Base-by-base conservation (phyloP, 345 rosid species). In the Brassica incana region DNA sequence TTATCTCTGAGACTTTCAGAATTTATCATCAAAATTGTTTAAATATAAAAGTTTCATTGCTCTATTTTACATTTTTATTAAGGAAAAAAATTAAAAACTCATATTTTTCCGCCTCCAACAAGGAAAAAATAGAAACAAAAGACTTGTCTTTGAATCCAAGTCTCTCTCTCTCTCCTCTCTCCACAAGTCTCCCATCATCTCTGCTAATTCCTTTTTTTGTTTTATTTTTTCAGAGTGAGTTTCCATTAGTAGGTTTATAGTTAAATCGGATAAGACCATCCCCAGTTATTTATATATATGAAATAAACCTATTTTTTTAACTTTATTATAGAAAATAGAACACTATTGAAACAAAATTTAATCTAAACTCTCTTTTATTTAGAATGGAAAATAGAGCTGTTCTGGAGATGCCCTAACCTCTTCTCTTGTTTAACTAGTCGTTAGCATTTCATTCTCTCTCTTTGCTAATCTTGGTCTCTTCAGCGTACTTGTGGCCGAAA, bases 61-160 rank as follows among this genome's bases (percentile, higher is more conserved):
- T 62, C 18, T 77, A 6, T 52, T 35, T 63, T 36, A 38, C 38
- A 67, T 32, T 3, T 66, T 23, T 18, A 8, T 18, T 4, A 15
- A 33, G 11, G 50, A 65, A 54, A 56, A 40, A 15, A 33, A 33
- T 5, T 65, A 27, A 72, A 78, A 78, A 56, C 54, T 73, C 29
- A 67, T 20, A 20, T 20, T 35, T 80, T 79, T 50, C 71, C 71
- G 23, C 60, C 75, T 68, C 71, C 78, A 69, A 69, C 67, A 45
- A 80, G 70, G 71, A 73, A 62, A 33, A 33, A 33, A 20, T 27
- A 27, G 30, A 50, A 50, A 50, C 58, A 59, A 74, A 23, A 83
- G 82, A 81, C 90, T 85, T 89, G 88, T 87, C 94, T 92, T 90
- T 85, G 86, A 94, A 88, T 88, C 87, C 87, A 89, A 88, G 91